These are phyloP conservation scores for Xylaria sp. DNA, from an alignment of 2,329 filamentous ascomycete genomes.

Conservation along the genomic window DNA sequence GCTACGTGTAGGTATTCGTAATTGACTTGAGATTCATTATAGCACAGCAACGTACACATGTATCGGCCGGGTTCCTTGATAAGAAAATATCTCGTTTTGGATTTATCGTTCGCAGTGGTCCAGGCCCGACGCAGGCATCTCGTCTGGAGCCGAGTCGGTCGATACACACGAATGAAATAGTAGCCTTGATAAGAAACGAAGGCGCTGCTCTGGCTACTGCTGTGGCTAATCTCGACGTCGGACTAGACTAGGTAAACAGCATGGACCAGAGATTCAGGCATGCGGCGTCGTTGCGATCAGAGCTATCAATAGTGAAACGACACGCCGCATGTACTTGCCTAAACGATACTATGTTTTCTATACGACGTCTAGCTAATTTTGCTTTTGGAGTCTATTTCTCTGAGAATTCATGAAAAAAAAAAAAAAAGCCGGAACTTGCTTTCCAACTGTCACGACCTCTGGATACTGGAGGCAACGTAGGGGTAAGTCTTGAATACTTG, in stretches of 20 bases:
- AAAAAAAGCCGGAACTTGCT: neutral
- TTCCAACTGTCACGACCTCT: too few relatives aligned
- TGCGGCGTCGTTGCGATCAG: neutral
- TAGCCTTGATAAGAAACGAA: neutral
- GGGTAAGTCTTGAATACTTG: too few relatives aligned
- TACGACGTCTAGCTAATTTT: neutral
- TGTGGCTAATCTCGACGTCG: neutral
- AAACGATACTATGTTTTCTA: neutral
- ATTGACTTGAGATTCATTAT: neutral
- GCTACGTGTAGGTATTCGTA: neutral
- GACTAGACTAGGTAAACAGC: neutral
- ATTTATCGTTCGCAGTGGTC: constrained; percentile 7
- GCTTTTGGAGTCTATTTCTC: neutral
- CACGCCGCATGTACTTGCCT: constrained; percentile 14
- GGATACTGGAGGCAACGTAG: too few relatives aligned
- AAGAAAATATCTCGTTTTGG: constrained; percentile 2
- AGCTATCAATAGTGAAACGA: neutral
- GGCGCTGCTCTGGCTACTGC: neutral
- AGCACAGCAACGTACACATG: neutral
- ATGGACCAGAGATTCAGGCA: neutral
- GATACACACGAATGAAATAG: constrained; percentile 11
- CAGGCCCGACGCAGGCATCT: constrained; percentile 5
- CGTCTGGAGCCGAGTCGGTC: neutral
- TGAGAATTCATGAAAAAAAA: too few relatives aligned
- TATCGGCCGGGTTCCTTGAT: constrained; percentile 2